These are phyloP conservation scores for Nakazawaea sp. DNA, from an alignment of 805 yeast species.

Conservation along the genomic window DNA sequence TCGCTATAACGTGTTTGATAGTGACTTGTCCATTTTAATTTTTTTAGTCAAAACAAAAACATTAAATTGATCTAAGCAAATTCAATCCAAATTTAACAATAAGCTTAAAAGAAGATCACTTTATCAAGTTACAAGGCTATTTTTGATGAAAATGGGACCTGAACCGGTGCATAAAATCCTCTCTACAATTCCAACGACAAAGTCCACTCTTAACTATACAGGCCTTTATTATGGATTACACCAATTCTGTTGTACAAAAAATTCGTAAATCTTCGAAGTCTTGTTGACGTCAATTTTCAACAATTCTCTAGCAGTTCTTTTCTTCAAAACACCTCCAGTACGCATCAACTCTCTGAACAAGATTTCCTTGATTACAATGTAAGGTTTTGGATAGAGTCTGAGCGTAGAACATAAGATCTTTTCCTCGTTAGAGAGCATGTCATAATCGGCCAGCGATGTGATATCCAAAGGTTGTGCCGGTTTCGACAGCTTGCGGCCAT, in stretches of 20 bases:
- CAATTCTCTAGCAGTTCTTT: constrained; percentile 78
- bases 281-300: constrained; percentile 81
- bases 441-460: constrained; percentile 74
- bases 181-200: too few relatives aligned
- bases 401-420: constrained; percentile 77
- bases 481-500: constrained; percentile 35
- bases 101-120: too few relatives aligned
- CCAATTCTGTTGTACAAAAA: constrained; percentile 92
- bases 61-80: too few relatives aligned
- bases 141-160: too few relatives aligned
- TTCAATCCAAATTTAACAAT: too few relatives aligned
- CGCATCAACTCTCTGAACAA: constrained; percentile 81
- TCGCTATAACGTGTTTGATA: too few relatives aligned
- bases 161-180: too few relatives aligned
- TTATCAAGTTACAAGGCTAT: too few relatives aligned
- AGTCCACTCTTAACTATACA: too few relatives aligned
- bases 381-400: constrained; percentile 88
- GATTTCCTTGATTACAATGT: constrained; percentile 85
- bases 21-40: too few relatives aligned
- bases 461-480: constrained; percentile 53
- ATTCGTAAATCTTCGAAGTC: constrained; percentile 84
- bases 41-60: too few relatives aligned
- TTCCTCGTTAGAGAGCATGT: constrained; percentile 80
- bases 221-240: constrained; percentile 27
- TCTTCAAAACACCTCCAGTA: constrained; percentile 77